Percentiles rank a stretch among this genome's conserved stretches.
These are phyloP conservation scores for Naganishia antarctica DNA, from an alignment of 768 basidiomycete species.

Conservation along the genomic window DNA sequence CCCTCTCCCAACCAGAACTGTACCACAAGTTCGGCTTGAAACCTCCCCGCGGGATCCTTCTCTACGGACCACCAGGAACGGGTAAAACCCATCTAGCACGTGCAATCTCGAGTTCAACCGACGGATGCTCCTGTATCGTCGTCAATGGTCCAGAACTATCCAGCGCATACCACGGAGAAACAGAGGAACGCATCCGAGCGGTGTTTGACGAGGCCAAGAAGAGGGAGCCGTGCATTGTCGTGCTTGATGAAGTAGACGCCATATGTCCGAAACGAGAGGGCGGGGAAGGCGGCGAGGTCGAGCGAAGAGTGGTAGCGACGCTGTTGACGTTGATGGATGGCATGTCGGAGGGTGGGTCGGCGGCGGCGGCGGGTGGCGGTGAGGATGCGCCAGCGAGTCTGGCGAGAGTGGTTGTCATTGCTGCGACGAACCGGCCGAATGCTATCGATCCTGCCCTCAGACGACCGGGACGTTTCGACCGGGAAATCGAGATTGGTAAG, in stretches of 20 bases:
- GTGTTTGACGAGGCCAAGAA: slow-evolving; percentile 79
- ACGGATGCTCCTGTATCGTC: slow-evolving; percentile 74
- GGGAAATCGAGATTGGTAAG: slow-evolving; percentile 90
- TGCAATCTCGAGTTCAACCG: slow-evolving; percentile 80
- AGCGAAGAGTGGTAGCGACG: slow-evolving; percentile 91
- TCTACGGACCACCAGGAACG: slow-evolving; percentile 94
- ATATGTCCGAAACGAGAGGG: slow-evolving; percentile 86
- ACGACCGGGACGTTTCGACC: slow-evolving; percentile 83
- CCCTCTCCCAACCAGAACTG: slow-evolving; percentile 72
- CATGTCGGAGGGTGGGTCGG: slow-evolving; percentile 56
- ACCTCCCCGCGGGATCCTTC: slow-evolving; percentile 88
- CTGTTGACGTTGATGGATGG: slow-evolving; percentile 92
- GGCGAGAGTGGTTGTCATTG: slow-evolving; percentile 79
- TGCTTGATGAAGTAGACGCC: slow-evolving; percentile 94
- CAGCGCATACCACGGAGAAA: slow-evolving; percentile 95
- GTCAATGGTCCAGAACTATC: slow-evolving; percentile 94
- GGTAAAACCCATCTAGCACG: slow-evolving; percentile 96
- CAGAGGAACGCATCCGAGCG: slow-evolving; percentile 80
- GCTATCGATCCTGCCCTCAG: slow-evolving; percentile 90
- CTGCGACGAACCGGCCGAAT: slow-evolving; percentile 91
- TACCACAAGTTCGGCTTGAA: slow-evolving; percentile 81
- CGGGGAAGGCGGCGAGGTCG: slow-evolving; percentile 85
- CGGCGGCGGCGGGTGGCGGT: slow-evolving; percentile 49
- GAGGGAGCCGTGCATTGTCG: slow-evolving; percentile 83
- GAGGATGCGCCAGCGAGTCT: slow-evolving; percentile 11